Base-by-base conservation (phyloP, 371 early-diverging fungal species). In the Apophysomyces elegans region DNA sequence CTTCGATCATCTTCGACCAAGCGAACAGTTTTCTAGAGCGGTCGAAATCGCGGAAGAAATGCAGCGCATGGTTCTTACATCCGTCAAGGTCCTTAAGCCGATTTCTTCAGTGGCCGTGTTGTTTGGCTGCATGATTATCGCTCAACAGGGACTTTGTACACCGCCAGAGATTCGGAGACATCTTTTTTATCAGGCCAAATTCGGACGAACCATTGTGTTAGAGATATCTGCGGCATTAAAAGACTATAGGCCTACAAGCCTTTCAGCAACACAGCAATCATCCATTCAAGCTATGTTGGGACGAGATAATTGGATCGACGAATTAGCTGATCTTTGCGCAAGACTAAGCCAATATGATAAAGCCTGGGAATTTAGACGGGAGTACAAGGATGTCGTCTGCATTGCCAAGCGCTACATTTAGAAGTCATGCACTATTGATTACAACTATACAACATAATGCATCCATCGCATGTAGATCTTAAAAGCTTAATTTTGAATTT, bases 21-120 rank as follows among this genome's bases (percentile, higher is more conserved):
- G 73, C 9, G 77, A 79, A 32, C 80, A 77, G 26, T 79, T 77
- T 41, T 71, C 70, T 7, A 58, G 70, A 16, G 75, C 77, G 0
- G 37, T 62, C 16, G 66, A 69, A 41, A 63, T 76, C 3, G 67
- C 71, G 8, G 63, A 61, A 13, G 69, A 67, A 7, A 50, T 77
- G 0, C 68, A 73, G 7, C 61, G 65, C 5, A 18, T 77, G n/a
- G 62, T 71, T 37, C 69, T 67, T 12, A 66, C 56, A 16, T 59
- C 59, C 37, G 66, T 61, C 16, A 70, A 61, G 46, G 68, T 59
- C 12, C 68, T 60, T 37, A 57, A 56, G 39, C 70, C 65, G 0
- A 61, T 59, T 11, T 62, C 50, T 7, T 71, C 73, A 0, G 45
- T 69, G 35, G 35, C 67, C 11, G 65, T 67, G 26, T 39, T 79